These are phyloP conservation scores for Betula pendula DNA, from an alignment of 306 rosid species.

Conservation along the genomic window DNA sequence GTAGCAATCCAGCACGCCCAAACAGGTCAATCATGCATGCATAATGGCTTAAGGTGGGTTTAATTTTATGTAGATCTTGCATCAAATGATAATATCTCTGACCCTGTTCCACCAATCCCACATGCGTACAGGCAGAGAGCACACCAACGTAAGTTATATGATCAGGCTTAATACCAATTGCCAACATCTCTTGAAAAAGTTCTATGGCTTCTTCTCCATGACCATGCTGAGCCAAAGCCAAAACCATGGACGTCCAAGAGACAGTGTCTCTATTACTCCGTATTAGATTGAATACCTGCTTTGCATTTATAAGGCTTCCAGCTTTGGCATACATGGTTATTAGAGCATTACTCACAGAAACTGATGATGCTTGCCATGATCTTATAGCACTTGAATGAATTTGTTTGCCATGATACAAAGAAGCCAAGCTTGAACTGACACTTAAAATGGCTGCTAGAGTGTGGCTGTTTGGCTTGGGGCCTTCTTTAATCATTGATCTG, in stretches of 20 bases:
- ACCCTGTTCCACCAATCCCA: constrained; percentile 75
- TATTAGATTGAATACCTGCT: constrained; percentile 55
- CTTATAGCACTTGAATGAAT: constrained; percentile 70
- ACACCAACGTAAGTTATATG: constrained; percentile 87
- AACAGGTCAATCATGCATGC: constrained; percentile 83
- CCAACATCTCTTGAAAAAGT: constrained; percentile 77
- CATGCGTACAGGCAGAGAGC: constrained; percentile 81
- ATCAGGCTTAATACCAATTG: constrained; percentile 64
- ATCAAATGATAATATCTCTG: constrained; percentile 60
- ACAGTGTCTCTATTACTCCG: constrained; percentile 46
- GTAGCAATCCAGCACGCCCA: constrained; percentile 84
- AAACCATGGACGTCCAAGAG: constrained; percentile 89
- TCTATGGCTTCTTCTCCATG: constrained; percentile 77
- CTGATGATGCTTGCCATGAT: constrained; percentile 55
- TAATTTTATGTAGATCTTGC: constrained; percentile 66
- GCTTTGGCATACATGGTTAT: constrained; percentile 83
- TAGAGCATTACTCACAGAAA: constrained; percentile 81
- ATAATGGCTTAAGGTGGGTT: constrained; percentile 74
- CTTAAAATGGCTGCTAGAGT: constrained; percentile 76
- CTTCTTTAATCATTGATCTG: constrained; percentile 60
- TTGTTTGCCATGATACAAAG: constrained; percentile 80
- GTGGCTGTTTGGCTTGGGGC: constrained; percentile 75
- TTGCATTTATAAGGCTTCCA: constrained; percentile 70
- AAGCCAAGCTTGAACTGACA: constrained; percentile 68
- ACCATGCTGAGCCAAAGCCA: constrained; percentile 87